Percentiles rank a stretch among this genome's conserved stretches.
phyloP scores from a whole-genome alignment of 176 grass and related monocot genomes.

The Oryza nivara region DNA sequence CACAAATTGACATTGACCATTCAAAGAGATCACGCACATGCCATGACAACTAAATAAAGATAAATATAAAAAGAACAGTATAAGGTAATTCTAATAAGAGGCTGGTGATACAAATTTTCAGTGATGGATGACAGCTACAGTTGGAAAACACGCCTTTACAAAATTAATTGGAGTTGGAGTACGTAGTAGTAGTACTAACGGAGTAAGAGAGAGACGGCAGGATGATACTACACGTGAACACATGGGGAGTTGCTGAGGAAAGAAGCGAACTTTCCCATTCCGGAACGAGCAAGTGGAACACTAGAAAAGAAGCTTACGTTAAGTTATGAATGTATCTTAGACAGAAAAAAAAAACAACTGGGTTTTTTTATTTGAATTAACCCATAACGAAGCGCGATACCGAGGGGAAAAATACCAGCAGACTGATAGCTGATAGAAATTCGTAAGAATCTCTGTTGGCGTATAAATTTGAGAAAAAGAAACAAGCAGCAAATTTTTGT shows the following conservation, averaged over 20 bases:
- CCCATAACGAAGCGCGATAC: slow-evolving; percentile 1
- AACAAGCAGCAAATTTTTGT: background rate
- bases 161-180: background rate
- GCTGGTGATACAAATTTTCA: slow-evolving; percentile 1
- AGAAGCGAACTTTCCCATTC: slow-evolving; percentile 64
- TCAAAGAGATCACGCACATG: slow-evolving; percentile 33
- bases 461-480: background rate
- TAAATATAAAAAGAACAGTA: background rate
- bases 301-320: slow-evolving; percentile 50
- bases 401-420: slow-evolving; percentile 18
- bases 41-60: slow-evolving; percentile 28
- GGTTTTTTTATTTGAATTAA: background rate
- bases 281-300: slow-evolving; percentile 43
- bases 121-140: slow-evolving; percentile 41
- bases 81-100: background rate
- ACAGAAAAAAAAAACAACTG: slow-evolving; percentile 23
- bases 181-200: background rate
- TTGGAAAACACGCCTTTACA: slow-evolving; percentile 18
- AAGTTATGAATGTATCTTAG: slow-evolving; percentile 35
- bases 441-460: background rate
- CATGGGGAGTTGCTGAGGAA: slow-evolving; percentile 53
- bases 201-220: background rate
- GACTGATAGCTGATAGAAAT: background rate
- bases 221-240: slow-evolving; percentile 56
- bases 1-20: slow-evolving; percentile 25